Evolutionary conservation across 2,329 filamentous ascomycete species (phyloP), one percentile per base, ranked within the genome.

Genomic region (Penicillium sp.): DNA sequence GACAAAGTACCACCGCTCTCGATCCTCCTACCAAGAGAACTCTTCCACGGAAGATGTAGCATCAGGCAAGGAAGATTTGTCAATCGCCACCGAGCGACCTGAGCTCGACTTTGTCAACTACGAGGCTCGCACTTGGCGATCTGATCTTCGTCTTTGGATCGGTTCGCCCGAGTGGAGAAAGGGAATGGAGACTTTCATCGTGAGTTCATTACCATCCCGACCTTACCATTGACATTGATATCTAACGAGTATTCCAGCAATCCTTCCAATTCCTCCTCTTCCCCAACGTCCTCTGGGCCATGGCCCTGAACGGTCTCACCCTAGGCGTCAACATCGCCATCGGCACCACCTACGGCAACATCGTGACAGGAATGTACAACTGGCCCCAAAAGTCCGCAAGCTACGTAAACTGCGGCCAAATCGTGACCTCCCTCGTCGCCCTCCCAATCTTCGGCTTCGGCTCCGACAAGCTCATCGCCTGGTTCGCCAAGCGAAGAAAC

Each of bases 241-340:
- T 10, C 33, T 47, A 26, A 57, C 47, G 28, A 6, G 35, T 8
- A 4, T 38, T 7, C 2, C 33, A 71, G 65, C 72, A 78, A 68
- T 74, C 75, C 7, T 70, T 70, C 9, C 65, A 76, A 40, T 67
- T 76, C 2, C 65, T 78, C 4, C 66, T 76, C 19, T 82, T 80
- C 58, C 80, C 79, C 19, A 78, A 80, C 35, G 76, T 81, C 17
- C 67, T 81, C 35, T 82, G 78, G 78, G 76, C 77, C 2, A 66
- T 81, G 15, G 70, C 72, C 7, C 60, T 81, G 1, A 81, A 81
- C 56, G 77, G 78, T 0, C 64, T 78, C 5, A 77, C 75, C 0
- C 70, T 80, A 2, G 80, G 80, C 1, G 72, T 76, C 53, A 80
- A 81, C 60, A 76, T 82, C 24, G 78, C 77, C n/a, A 75, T 81